A percentile compares a stretch with the other conserved stretches of the same genome.
Evolutionary conservation across 208 protist genomes (phyloP).

Genomic region (Acanthamoeba culbertsoni): DNA sequence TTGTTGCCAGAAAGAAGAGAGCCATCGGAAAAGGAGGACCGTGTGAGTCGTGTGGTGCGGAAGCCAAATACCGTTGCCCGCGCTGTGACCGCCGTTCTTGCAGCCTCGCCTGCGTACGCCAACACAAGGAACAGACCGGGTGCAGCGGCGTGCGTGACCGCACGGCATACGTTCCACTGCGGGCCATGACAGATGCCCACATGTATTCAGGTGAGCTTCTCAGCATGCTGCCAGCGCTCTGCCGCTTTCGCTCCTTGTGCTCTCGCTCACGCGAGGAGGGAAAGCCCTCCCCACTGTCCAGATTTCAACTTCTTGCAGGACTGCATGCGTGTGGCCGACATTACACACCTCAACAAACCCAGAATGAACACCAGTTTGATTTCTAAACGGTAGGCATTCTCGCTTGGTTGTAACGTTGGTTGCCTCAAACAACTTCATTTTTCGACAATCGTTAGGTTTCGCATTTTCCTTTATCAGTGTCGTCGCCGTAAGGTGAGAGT

Average conservation of each 20-base stretch:
- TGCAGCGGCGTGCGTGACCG: conserved; percentile 17
- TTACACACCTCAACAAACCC: not conserved
- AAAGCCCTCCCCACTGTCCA: no score
- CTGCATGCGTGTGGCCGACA: not conserved
- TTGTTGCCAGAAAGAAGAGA: not conserved
- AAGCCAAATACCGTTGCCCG: conserved; percentile 32
- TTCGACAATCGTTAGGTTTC: not conserved
- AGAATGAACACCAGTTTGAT: conserved; percentile 17
- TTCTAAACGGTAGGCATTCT: not conserved
- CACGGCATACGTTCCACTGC: conserved; percentile 25
- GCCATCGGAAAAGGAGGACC: not conserved
- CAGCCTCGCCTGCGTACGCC: conserved; percentile 9
- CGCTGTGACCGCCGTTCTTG: not conserved
- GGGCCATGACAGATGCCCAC: not conserved
- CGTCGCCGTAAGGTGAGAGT: not conserved
- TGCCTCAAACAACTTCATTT: not conserved
- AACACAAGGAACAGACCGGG: conserved; percentile 9
- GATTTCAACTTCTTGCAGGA: conserved; percentile 57
- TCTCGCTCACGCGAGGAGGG: not conserved
- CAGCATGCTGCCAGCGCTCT: not conserved
- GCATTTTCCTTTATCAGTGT: not conserved
- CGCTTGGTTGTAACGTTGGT: not conserved
- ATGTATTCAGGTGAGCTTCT: not conserved
- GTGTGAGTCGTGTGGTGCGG: not conserved
- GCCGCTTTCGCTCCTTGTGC: not conserved